These are phyloP conservation scores for Hypholoma fasciculare DNA, from an alignment of 768 basidiomycete genomes.

Conservation along the genomic window DNA sequence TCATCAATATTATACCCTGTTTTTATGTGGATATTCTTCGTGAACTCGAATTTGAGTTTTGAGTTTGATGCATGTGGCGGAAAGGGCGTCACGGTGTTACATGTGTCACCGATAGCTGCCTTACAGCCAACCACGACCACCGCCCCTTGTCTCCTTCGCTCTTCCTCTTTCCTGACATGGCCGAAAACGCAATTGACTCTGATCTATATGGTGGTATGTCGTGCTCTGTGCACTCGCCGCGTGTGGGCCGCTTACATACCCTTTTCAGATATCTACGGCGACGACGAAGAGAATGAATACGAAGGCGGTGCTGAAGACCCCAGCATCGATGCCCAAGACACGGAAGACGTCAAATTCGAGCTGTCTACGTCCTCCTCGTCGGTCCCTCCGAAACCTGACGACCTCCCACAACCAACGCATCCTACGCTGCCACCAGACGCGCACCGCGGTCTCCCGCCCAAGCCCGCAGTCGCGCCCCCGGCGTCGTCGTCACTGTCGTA, in stretches of 20 bases:
- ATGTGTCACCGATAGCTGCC: neutral
- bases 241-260: neutral
- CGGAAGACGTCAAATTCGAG: slow-evolving; percentile 29
- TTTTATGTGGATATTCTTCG: neutral
- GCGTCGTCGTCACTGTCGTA: slow-evolving; percentile 43
- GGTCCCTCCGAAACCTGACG: slow-evolving; percentile 12
- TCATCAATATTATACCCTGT: slow-evolving; percentile 2
- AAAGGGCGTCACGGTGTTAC: neutral
- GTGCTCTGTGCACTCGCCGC: slow-evolving; percentile 25
- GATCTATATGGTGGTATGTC: slow-evolving; percentile 36
- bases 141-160: neutral
- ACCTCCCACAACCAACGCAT: slow-evolving; percentile 14
- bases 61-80: neutral
- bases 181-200: slow-evolving; percentile 23
- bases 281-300: slow-evolving; percentile 45
- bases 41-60: neutral
- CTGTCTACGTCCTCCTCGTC: slow-evolving; percentile 16
- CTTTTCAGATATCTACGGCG: slow-evolving; percentile 51
- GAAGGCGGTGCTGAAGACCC: slow-evolving; percentile 1
- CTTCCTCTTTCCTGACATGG: neutral
- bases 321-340: slow-evolving; percentile 13
- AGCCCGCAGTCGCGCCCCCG: slow-evolving; percentile 21
- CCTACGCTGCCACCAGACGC: slow-evolving; percentile 16
- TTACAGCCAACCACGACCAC: neutral
- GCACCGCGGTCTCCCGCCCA: slow-evolving; percentile 25